Conservation (phyloP, 164 flowering plant species). For the grape (Vitis vinifera) region ASM3070453v1 NC_081806.1:1715001-1715500, state of each 20-base stretch:
- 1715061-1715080: slow-evolving; percentile 94
- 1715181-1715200: slow-evolving; percentile 96
- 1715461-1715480: slow-evolving; percentile 76
- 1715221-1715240: background rate
- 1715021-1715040: slow-evolving; percentile 92
- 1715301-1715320: too few species aligned
- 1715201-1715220: slow-evolving; percentile 4
- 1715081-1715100: slow-evolving; percentile 91
- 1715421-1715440: slow-evolving; percentile 45
- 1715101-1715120: slow-evolving; percentile 97
- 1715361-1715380: background rate
- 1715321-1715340: too few species aligned
- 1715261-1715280: too few species aligned
- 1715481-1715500: slow-evolving; percentile 75
- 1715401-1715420: background rate
- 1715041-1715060: slow-evolving; percentile 99
- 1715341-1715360: background rate
- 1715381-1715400: background rate
- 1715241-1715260: too few species aligned
- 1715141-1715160: slow-evolving; percentile 97
- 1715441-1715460: slow-evolving; percentile 89
- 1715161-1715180: slow-evolving; percentile 79
- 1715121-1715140: slow-evolving; percentile 92
- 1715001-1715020: slow-evolving; percentile 41
- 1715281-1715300: too few species aligned